Base-by-base conservation (phyloP, 2,329 filamentous ascomycete species). In the Exserohilum turcica region DNA sequence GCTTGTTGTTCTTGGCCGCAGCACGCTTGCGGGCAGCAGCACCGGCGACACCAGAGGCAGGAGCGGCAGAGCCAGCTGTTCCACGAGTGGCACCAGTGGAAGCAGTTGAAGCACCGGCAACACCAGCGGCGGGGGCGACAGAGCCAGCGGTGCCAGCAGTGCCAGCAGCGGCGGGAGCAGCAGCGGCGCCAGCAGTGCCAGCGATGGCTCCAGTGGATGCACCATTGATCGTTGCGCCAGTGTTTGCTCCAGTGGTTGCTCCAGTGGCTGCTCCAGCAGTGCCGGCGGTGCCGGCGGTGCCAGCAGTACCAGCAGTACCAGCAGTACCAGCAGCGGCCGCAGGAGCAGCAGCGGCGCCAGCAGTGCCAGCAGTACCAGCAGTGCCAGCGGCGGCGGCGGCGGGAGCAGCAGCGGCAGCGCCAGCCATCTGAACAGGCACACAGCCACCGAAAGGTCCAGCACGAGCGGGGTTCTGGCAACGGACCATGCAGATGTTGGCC, bases 401-500 rank as follows among this genome's bases (percentile, higher is more conserved):
- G n/a, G 54, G 10, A 47, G 51, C 38, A 28, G 48, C 50, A 38
- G 43, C 60, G n/a, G 55, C 61, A 28, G 59, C 66, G 33, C 45
- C 60, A 21, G 64, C 67, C 72, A 79, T 80, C 70, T 85, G 82
- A 6, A 85, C 79, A 10, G 83, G 81, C 15, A 86, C 79, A 59
- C 84, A 82, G 40, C 83, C 84, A 48, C 85, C 85, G 64, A 87
- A 87, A 27, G 85, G 85, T 12, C 85, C 84, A 32, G 84, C 84
- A 48, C 79, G 74, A 29, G 84, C 84, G 1, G 76, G 78, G 72
- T 87, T 87, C 76, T 84, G 74, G 75, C 84, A 86, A 21, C 83
- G 79, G 43, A 88, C 83, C 61, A 87, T 80, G 75, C 85, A 87
- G 61, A 86, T 79, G 61, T 84, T 84, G 31, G 76, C 68, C 73